phyloP scores from a whole-genome alignment of 2,329 filamentous ascomycete genomes.

The Colletotrichum tanaceti region DNA sequence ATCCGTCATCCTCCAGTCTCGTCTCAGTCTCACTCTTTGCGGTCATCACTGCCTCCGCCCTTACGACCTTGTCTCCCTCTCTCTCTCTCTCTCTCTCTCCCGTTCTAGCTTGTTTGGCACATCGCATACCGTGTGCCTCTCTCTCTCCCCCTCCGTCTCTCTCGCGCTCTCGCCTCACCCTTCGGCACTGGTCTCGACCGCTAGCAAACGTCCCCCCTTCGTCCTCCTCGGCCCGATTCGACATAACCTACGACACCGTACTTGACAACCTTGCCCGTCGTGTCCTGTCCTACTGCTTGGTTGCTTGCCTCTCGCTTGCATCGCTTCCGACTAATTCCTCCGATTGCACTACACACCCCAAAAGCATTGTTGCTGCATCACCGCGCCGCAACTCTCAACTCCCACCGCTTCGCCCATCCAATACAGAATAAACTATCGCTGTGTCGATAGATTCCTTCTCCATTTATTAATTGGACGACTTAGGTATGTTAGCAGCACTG shows the following conservation, averaged over 20 bases:
- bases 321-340: slow-evolving; percentile 12
- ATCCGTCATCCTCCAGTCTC: slow-evolving; percentile 3
- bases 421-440: slow-evolving; percentile 8
- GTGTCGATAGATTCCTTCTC: slow-evolving; percentile 19
- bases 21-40: slow-evolving; percentile 13
- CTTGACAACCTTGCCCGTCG: slow-evolving; percentile 3
- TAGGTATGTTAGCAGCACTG: slow-evolving; percentile 26
- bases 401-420: not conserved
- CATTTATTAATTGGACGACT: slow-evolving; percentile 20
- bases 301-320: slow-evolving; percentile 19
- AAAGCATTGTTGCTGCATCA: slow-evolving; percentile 16
- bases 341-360: slow-evolving; percentile 7
- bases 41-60: slow-evolving; percentile 21
- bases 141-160: too few relatives aligned
- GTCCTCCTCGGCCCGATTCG: slow-evolving; percentile 7
- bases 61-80: not conserved
- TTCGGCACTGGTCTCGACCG: slow-evolving; percentile 18
- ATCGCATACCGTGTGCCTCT: slow-evolving; percentile 9
- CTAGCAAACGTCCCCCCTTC: slow-evolving; percentile 1
- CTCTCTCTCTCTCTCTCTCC: not conserved
- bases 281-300: too few relatives aligned
- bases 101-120: slow-evolving; percentile 11
- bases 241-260: slow-evolving; percentile 18
- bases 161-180: not conserved
- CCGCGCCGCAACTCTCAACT: slow-evolving; percentile 12